A percentile compares a stretch with the other conserved stretches of the same genome.
phyloP scores from a whole-genome alignment of 208 protist species.

The Trypanosoma avium region DNA sequence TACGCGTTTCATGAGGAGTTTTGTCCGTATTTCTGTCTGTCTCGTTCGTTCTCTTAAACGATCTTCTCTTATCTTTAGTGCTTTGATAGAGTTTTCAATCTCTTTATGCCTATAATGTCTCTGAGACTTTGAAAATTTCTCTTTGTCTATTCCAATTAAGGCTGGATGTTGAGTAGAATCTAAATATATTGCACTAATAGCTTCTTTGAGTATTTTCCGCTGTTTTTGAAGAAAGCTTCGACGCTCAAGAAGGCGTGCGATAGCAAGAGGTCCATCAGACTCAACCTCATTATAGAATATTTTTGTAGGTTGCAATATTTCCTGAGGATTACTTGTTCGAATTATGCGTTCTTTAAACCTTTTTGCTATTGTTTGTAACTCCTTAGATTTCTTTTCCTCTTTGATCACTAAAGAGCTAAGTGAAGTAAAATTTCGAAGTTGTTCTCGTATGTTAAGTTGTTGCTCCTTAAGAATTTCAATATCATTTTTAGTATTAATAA shows the following conservation, averaged over 20 bases:
- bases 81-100: neutral
- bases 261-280: neutral
- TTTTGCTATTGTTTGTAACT: constrained; percentile 5
- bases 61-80: neutral
- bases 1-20: neutral
- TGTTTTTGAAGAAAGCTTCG: constrained; percentile 3
- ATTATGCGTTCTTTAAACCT: neutral
- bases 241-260: neutral
- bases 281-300: neutral
- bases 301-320: too few species aligned
- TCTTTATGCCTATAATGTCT: neutral
- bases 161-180: neutral
- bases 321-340: too few species aligned
- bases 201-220: constrained; percentile 1
- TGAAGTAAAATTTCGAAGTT: neutral
- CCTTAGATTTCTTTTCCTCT: constrained; percentile 17
- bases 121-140: neutral
- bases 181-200: neutral
- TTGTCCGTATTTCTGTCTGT: neutral
- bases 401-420: constrained; percentile 1
- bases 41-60: neutral
- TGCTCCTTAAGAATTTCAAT: neutral
- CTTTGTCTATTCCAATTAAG: neutral
- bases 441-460: neutral
- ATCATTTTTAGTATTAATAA: neutral